Evolutionary conservation across 2,329 filamentous ascomycete species (phyloP).

Genomic region (Nannizziopsis barbatae): DNA sequence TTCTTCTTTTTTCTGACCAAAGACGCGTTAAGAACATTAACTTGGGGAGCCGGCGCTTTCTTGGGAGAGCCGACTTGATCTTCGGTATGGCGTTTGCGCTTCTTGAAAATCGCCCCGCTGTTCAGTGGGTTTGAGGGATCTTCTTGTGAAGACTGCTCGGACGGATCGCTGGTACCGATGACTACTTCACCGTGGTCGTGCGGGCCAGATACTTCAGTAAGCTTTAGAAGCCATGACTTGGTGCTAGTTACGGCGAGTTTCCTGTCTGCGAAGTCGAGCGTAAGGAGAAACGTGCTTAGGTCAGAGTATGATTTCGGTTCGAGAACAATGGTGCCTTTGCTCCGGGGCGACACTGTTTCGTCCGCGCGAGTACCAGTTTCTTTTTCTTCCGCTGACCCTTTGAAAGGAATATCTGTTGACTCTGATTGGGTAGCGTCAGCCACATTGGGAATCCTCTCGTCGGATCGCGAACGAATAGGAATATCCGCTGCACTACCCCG

Average conservation of each 20-base stretch:
- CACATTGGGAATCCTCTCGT: no score
- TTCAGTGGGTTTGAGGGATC: slow-evolving; percentile 21
- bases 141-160: not conserved
- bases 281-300: slow-evolving; percentile 31
- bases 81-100: slow-evolving; percentile 23
- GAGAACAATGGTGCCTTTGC: slow-evolving; percentile 25
- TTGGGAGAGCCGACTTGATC: not conserved
- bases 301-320: slow-evolving; percentile 32
- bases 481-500: no score
- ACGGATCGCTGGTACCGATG: slow-evolving; percentile 20
- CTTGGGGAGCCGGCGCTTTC: slow-evolving; percentile 4
- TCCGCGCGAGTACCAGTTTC: no score
- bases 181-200: slow-evolving; percentile 29
- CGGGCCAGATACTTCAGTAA: slow-evolving; percentile 30
- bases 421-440: no score
- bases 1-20: slow-evolving; percentile 35
- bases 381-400: no score
- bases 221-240: slow-evolving; percentile 32
- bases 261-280: slow-evolving; percentile 34
- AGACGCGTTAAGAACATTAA: slow-evolving; percentile 31
- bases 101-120: slow-evolving; percentile 25
- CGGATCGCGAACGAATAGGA: no score
- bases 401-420: no score
- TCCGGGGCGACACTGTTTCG: not conserved
- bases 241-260: slow-evolving; percentile 31